Percentiles rank a stretch among this genome's conserved stretches.
Conservation (phyloP, 2,329 filamentous ascomycete genomes). For the Seiridium cupressi region DNA sequence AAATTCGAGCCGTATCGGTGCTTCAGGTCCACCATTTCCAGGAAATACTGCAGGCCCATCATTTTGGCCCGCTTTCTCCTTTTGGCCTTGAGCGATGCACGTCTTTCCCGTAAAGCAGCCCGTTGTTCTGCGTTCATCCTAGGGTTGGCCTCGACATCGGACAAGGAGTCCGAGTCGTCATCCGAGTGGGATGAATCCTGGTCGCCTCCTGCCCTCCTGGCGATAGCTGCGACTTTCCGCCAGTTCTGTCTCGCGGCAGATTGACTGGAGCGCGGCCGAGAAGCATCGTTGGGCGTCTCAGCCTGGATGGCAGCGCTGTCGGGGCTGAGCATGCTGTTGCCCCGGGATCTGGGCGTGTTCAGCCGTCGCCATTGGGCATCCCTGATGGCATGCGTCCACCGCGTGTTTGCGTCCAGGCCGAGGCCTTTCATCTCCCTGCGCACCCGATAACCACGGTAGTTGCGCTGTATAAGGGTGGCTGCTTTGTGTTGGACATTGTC, state of each 20-base stretch:
- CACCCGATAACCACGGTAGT: conserved; percentile 74
- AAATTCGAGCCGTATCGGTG: conserved; percentile 86
- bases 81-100: conserved; percentile 50
- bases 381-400: conserved; percentile 67
- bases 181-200: conserved; percentile 47
- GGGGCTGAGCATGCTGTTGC: conserved; percentile 14
- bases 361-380: conserved; percentile 55
- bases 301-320: conserved; percentile 1
- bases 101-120: conserved; percentile 35
- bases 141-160: conserved; percentile 23
- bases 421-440: conserved; percentile 70
- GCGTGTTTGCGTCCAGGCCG: conserved; percentile 64
- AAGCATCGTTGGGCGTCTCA: conserved; percentile 5
- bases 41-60: conserved; percentile 84
- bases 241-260: conserved; percentile 64
- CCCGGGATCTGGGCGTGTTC: conserved; percentile 41
- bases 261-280: conserved; percentile 18
- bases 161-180: conserved; percentile 25
- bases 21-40: conserved; percentile 81
- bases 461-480: conserved; percentile 62
- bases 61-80: conserved; percentile 68
- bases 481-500: conserved; percentile 36
- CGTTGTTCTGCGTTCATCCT: conserved; percentile 33
- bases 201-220: conserved; percentile 70
- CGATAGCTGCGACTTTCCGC: conserved; percentile 71